Conservation (phyloP, 2,329 filamentous ascomycete species). For the Aspergillus spinulosporus region DNA sequence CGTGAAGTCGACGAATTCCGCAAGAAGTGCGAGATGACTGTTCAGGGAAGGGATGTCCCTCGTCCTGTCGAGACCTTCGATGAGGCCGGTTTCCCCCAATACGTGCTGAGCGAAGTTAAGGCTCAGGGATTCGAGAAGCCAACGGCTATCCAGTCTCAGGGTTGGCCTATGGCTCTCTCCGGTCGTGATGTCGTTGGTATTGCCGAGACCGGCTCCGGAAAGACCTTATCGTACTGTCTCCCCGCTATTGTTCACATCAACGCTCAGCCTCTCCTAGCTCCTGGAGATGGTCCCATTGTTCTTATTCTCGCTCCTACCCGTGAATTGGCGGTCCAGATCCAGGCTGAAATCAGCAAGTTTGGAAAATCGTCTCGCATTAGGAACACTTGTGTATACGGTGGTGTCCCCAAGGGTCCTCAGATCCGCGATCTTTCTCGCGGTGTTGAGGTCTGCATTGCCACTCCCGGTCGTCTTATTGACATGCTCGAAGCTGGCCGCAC, state of each 20-base stretch:
- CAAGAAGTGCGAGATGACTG: conserved; percentile 77
- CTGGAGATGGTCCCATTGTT: conserved; percentile 94
- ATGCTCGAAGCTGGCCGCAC: conserved; percentile 98
- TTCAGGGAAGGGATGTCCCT: conserved; percentile 77
- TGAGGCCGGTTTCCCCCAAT: conserved; percentile 93
- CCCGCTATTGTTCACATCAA: conserved; percentile 99
- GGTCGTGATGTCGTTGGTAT: conserved; percentile 98
- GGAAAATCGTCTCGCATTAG: conserved; percentile 96
- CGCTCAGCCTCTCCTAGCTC: conserved; percentile 91
- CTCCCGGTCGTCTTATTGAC: conserved; percentile 94
- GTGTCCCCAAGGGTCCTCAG: conserved; percentile 96
- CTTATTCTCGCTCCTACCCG: conserved; percentile 93
- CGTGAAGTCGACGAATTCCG: conserved; percentile 88
- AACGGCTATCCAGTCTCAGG: conserved; percentile 95
- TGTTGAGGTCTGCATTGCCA: conserved; percentile 98
- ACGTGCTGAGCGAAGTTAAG: conserved; percentile 99
- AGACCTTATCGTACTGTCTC: conserved; percentile 97
- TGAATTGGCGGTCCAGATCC: conserved; percentile 97
- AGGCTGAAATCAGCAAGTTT: conserved; percentile 98
- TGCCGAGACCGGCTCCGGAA: conserved; percentile 97
- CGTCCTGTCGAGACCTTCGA: conserved; percentile 97
- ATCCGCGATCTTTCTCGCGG: conserved; percentile 92
- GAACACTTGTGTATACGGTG: conserved; percentile 98
- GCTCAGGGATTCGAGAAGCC: conserved; percentile 91
- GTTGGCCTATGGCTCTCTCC: conserved; percentile 98